Percentiles rank a stretch among this genome's conserved stretches.
These are phyloP conservation scores for Arthrobotrys pseudoclavata DNA, from an alignment of 2,329 filamentous ascomycete species.

Conservation along the genomic window DNA sequence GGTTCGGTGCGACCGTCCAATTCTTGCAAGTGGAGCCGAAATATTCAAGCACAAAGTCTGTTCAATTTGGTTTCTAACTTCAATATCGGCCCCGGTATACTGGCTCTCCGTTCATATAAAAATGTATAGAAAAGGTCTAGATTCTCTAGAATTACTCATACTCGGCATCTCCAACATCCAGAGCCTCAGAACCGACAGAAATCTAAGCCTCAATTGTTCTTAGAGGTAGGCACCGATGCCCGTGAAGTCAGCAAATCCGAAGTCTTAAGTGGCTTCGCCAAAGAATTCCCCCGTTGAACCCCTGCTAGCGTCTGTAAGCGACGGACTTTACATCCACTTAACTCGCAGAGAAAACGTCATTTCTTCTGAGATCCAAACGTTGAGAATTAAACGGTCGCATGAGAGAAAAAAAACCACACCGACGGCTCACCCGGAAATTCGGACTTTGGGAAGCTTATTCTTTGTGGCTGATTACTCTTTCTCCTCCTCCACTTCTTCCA, in stretches of 20 bases:
- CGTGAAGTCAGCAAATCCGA: constrained; percentile 17
- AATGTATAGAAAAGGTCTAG: constrained; percentile 17
- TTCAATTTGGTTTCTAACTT: not conserved
- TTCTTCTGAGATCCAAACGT: not conserved
- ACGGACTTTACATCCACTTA: constrained; percentile 37
- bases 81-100: not conserved
- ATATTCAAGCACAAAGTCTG: not conserved
- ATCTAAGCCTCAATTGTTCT: constrained; percentile 21
- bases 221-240: constrained; percentile 7
- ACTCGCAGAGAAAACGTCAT: constrained; percentile 30
- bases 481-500: not conserved
- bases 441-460: constrained; percentile 33
- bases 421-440: constrained; percentile 47
- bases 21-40: constrained; percentile 18
- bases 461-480: constrained; percentile 29
- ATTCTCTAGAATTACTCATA: not conserved
- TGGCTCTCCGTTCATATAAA: not conserved
- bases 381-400: constrained; percentile 1
- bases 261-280: not conserved
- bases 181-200: not conserved
- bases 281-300: constrained; percentile 37
- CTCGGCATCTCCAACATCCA: constrained; percentile 2
- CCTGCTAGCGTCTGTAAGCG: constrained; percentile 24
- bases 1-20: constrained; percentile 2
- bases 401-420: constrained; percentile 4